Evolutionary conservation across 257 asterid genomes (phyloP).

Genomic region (Lithospermum erythrorhizon): DNA sequence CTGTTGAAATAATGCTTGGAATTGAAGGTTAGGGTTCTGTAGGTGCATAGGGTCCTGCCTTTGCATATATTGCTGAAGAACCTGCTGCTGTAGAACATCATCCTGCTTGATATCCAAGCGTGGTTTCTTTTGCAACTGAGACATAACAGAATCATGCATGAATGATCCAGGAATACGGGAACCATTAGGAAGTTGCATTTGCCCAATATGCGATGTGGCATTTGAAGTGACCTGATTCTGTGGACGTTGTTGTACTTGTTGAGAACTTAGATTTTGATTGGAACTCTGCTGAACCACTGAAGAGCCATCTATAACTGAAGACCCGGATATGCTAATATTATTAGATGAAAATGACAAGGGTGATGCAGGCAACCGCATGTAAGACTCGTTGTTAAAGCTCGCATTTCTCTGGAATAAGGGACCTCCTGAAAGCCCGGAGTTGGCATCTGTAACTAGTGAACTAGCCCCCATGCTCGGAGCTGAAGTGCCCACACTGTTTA

Average conservation of each 20-base stretch:
- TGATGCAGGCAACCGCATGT: slow-evolving; percentile 92
- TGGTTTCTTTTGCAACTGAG: slow-evolving; percentile 87
- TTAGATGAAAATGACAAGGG: slow-evolving; percentile 94
- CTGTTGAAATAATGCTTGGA: slow-evolving; percentile 78
- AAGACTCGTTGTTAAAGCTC: slow-evolving; percentile 78
- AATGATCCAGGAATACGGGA: slow-evolving; percentile 50
- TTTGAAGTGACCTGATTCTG: slow-evolving; percentile 74
- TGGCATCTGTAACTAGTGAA: slow-evolving; percentile 95
- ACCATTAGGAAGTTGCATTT: slow-evolving; percentile 45
- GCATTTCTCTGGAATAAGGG: slow-evolving; percentile 89
- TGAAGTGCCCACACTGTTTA: slow-evolving; percentile 66
- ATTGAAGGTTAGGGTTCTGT: slow-evolving; percentile 68
- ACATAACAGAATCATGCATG: slow-evolving; percentile 52
- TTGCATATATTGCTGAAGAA: slow-evolving; percentile 63
- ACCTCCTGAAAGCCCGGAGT: slow-evolving; percentile 88
- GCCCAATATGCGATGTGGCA: slow-evolving; percentile 75
- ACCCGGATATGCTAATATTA: slow-evolving; percentile 77
- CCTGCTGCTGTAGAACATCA: slow-evolving; percentile 75
- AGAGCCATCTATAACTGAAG: slow-evolving; percentile 74
- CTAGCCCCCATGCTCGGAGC: slow-evolving; percentile 96
- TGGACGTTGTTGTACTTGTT: slow-evolving; percentile 44
- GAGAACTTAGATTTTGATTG: slow-evolving; percentile 54
- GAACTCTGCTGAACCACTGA: slow-evolving; percentile 62
- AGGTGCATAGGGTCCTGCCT: slow-evolving; percentile 64
- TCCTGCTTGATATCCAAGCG: slow-evolving; percentile 89